Percentiles rank a stretch among this genome's conserved stretches.
Conservation (phyloP, 345 rosid species). For the Populus euphratica region DNA sequence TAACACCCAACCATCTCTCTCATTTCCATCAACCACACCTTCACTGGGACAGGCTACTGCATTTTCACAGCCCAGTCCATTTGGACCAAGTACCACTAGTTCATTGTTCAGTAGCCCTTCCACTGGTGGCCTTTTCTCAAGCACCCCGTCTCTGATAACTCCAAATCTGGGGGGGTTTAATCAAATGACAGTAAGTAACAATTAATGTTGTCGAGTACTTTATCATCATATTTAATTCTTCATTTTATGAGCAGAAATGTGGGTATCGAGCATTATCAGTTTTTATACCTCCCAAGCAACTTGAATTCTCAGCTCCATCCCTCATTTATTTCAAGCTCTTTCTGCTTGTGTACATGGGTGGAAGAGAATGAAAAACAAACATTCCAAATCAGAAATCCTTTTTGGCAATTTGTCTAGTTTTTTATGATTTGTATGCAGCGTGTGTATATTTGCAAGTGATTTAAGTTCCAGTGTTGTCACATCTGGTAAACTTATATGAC, state of each 20-base stretch:
- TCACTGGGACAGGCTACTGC: conserved; percentile 47
- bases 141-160: conserved; percentile 41
- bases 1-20: conserved; percentile 54
- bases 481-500: conserved; percentile 6
- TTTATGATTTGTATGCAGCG: background rate
- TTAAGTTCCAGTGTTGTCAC: background rate
- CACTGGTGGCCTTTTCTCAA: conserved; percentile 52
- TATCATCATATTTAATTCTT: background rate
- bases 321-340: background rate
- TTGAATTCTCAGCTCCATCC: background rate
- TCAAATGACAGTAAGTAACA: conserved; percentile 53
- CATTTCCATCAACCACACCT: conserved; percentile 47
- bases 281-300: background rate
- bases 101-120: conserved; percentile 54
- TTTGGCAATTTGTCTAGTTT: background rate
- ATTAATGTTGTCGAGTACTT: background rate
- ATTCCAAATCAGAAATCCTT: background rate
- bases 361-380: background rate
- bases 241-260: background rate
- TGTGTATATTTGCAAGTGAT: background rate
- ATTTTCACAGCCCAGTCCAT: background rate
- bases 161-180: conserved; percentile 43
- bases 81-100: conserved; percentile 35
- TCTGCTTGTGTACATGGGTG: background rate
- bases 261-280: background rate